Evolutionary conservation across 2,329 filamentous ascomycete genomes (phyloP).

Genomic region (Xylaria multiplex): DNA sequence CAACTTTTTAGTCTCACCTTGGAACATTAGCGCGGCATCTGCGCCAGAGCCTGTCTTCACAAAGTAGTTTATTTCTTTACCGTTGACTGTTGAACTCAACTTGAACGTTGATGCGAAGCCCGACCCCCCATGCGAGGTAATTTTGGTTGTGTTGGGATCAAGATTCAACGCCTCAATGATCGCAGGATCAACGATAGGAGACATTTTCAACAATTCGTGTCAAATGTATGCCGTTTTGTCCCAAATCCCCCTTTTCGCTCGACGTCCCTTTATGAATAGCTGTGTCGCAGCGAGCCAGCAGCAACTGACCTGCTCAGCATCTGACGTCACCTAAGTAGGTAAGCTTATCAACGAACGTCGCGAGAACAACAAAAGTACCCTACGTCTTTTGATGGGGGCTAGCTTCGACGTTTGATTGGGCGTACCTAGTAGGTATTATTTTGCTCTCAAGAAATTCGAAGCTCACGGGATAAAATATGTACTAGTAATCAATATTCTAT

Average conservation of each 20-base stretch:
- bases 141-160: slow-evolving; percentile 62
- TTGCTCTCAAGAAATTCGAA: neutral
- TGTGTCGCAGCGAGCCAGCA: neutral
- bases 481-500: neutral
- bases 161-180: slow-evolving; percentile 70
- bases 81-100: slow-evolving; percentile 58
- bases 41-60: slow-evolving; percentile 74
- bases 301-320: neutral
- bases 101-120: slow-evolving; percentile 76
- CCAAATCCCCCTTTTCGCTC: neutral
- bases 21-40: slow-evolving; percentile 74
- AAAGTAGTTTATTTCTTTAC: slow-evolving; percentile 68
- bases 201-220: slow-evolving; percentile 48
- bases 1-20: slow-evolving; percentile 56
- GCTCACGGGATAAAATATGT: slow-evolving; percentile 1
- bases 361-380: neutral
- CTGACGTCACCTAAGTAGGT: slow-evolving; percentile 22
- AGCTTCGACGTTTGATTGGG: neutral
- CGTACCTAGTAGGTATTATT: neutral
- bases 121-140: slow-evolving; percentile 71
- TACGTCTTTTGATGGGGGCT: neutral
- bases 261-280: neutral
- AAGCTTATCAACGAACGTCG: neutral
- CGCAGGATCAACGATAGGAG: slow-evolving; percentile 67
- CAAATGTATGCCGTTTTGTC: neutral